A percentile compares a stretch with the other conserved stretches of the same genome.
Evolutionary conservation across 306 rosid genomes (phyloP).

Genomic region (Vigna trinervia): DNA sequence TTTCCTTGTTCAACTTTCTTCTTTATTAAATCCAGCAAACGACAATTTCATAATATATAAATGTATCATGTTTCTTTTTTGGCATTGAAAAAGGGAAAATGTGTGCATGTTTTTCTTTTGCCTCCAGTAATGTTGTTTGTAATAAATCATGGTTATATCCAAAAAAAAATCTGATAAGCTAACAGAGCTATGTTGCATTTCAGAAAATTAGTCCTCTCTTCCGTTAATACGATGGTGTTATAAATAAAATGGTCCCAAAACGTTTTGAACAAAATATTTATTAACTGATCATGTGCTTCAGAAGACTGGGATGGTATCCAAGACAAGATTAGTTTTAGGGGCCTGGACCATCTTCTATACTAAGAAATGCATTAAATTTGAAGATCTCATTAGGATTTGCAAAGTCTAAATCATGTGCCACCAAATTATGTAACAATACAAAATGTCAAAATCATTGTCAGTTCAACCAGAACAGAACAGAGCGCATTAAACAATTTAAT

Average conservation of each 20-base stretch:
- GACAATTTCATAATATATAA: no score
- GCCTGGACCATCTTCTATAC: conserved; percentile 42
- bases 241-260: conserved; percentile 45
- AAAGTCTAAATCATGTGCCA: conserved; percentile 44
- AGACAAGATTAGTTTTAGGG: conserved; percentile 41
- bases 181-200: conserved; percentile 15
- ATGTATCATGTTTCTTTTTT: neutral
- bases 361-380: conserved; percentile 34
- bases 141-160: neutral
- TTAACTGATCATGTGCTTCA: conserved; percentile 44
- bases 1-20: no score
- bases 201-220: neutral
- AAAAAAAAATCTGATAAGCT: neutral
- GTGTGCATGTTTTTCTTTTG: neutral
- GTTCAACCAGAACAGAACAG: conserved; percentile 22
- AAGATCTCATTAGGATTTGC: conserved; percentile 42
- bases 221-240: conserved; percentile 21
- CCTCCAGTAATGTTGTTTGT: neutral
- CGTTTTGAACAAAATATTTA: conserved; percentile 12
- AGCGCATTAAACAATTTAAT: conserved; percentile 14
- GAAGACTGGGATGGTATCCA: conserved; percentile 29
- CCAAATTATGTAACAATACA: conserved; percentile 34
- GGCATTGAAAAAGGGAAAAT: neutral
- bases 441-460: conserved; percentile 42
- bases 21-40: no score